phyloP scores from a whole-genome alignment of 495 filamentous ascomycete genomes.

The Apodospora peruviana region DNA sequence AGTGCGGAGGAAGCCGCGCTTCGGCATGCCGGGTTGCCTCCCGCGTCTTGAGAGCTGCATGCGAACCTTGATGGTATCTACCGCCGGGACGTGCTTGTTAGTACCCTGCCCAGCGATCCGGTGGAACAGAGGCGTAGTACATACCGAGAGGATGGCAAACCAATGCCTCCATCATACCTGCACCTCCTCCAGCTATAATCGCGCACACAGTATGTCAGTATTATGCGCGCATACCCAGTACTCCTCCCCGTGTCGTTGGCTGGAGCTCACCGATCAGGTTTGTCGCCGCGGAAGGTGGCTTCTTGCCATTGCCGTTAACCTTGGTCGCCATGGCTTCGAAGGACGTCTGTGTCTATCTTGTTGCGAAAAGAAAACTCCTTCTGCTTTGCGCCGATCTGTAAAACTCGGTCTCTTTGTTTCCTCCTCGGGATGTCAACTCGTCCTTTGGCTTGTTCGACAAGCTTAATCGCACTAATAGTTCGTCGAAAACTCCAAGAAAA shows the following conservation, averaged over 20 bases:
- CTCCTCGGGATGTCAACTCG: too few relatives aligned
- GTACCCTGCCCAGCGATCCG: background rate
- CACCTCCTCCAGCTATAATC: conserved; percentile 81
- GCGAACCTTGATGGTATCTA: conserved; percentile 96
- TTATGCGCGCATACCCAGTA: conserved; percentile 10
- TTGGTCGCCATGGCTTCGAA: conserved; percentile 34
- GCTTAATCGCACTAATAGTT: too few relatives aligned
- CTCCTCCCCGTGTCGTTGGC: background rate
- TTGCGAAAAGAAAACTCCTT: background rate
- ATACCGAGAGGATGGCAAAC: conserved; percentile 92
- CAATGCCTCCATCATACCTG: conserved; percentile 98
- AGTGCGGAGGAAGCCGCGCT: conserved; percentile 82
- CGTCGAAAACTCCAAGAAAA: too few relatives aligned
- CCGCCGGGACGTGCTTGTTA: background rate
- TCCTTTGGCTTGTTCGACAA: too few relatives aligned
- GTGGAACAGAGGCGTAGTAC: conserved; percentile 14
- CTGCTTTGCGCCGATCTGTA: background rate
- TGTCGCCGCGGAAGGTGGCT: conserved; percentile 78
- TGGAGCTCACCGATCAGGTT: conserved; percentile 78
- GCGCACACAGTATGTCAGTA: conserved; percentile 12
- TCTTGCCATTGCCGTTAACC: conserved; percentile 61
- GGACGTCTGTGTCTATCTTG: conserved; percentile 4
- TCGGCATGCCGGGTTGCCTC: conserved; percentile 71
- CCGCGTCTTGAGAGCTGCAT: conserved; percentile 96
- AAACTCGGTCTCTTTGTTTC: background rate